Percentiles rank a stretch among this genome's conserved stretches.
These are phyloP conservation scores for Gilbertella persicaria DNA, from an alignment of 371 early-diverging fungal genomes.

Conservation along the genomic window DNA sequence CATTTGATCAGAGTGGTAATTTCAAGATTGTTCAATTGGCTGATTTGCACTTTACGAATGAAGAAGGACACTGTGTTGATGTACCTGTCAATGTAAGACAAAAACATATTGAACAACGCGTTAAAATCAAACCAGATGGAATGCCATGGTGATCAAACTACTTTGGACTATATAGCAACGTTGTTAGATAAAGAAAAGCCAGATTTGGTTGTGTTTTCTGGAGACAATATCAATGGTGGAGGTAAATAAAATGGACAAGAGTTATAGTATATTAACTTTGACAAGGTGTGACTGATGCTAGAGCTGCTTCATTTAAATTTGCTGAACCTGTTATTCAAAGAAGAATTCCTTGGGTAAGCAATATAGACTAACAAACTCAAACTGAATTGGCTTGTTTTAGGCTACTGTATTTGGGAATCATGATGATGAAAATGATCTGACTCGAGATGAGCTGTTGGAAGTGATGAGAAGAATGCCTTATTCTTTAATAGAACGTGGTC, in stretches of 20 bases:
- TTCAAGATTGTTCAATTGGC: constrained; percentile 61
- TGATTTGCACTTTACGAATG: constrained; percentile 58
- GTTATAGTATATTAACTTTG: not conserved
- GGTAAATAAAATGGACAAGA: constrained; percentile 5
- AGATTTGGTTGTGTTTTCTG: constrained; percentile 57
- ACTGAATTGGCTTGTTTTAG: constrained; percentile 1
- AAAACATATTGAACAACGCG: not conserved
- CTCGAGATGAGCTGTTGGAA: constrained; percentile 52
- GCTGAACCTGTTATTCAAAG: constrained; percentile 46
- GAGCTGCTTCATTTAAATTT: constrained; percentile 52
- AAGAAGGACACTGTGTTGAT: constrained; percentile 46
- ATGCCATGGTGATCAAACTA: constrained; percentile 51
- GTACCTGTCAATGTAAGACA: constrained; percentile 36
- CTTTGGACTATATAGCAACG: constrained; percentile 41
- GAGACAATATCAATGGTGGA: constrained; percentile 57
- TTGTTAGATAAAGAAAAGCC: constrained; percentile 52
- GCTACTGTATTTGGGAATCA: constrained; percentile 61
- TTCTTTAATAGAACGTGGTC: constrained; percentile 47
- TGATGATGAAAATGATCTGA: constrained; percentile 54
- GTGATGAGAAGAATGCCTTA: constrained; percentile 49
- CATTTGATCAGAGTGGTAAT: constrained; percentile 41
- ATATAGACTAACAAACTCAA: not conserved
- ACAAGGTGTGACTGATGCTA: constrained; percentile 34
- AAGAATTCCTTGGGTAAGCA: constrained; percentile 48
- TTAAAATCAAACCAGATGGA: constrained; percentile 24